Base-by-base conservation (phyloP, 2,329 filamentous ascomycete species). In the Diaporthe aspalathi region DNA sequence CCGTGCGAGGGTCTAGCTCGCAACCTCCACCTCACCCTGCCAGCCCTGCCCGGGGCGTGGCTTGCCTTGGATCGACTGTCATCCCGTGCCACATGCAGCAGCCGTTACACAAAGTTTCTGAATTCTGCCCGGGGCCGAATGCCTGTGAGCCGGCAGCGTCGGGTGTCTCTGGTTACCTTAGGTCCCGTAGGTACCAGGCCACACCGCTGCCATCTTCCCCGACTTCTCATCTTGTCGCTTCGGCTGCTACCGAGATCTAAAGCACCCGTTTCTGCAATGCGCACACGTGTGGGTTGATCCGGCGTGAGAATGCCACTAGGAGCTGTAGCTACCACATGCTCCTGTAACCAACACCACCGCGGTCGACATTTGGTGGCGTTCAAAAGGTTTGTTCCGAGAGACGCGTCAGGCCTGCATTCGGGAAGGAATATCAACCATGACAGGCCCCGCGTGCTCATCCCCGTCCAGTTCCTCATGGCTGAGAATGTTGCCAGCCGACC, bases 401-500 rank as follows among this genome's bases (percentile, higher is more conserved):
- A 38, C 24, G 45, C 60, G 29, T 50, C 12, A 6, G 29, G 60
- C 60, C n/a, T 65, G 45, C 60, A 20, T 50, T 50, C 29, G 45
- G 60, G 45, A 65, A 65, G 60, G 60, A 65, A 27, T 24, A 20
- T 3, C 24, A 49, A 32, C 57, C 57, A 49, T 49, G 57, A 43
- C 57, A 63, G 43, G 60, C 43, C 43, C 60, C 60, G 60, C 60
- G 45, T 65, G 45, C 60, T 65, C 45, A 50, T 49, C 29, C 60
- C 60, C 29, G 24, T 27, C 40, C 57, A 43, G n/a, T 50, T 45
- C 32, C 32, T 24, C 66, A 47, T 38, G 52, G 66, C 66, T 68
- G 66, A 50, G 53, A 40, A 50, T 60, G 66, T 68, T 27, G 66
- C 52, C 43, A 49, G 14, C 52, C 66, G 53, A 38, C 57, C 66